Evolutionary conservation across 306 rosid species (phyloP).

Genomic region (Pyrus communis): DNA sequence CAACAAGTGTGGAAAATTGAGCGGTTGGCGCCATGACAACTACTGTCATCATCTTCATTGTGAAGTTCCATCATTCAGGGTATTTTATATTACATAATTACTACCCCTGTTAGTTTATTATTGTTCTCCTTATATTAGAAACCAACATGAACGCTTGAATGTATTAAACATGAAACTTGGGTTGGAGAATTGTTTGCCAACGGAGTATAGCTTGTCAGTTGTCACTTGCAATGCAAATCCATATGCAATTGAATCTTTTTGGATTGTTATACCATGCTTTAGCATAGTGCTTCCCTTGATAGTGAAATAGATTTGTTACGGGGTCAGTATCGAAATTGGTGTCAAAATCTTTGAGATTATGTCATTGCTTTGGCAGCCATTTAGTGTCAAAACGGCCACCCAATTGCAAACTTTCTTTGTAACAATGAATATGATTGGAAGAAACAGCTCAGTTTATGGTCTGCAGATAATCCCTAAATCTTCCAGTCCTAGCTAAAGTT

Average conservation of each 20-base stretch:
- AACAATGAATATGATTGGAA: not conserved
- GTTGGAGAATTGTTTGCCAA: not conserved
- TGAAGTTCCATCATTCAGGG: slow-evolving; percentile 15
- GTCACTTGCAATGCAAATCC: not conserved
- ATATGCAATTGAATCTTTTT: not conserved
- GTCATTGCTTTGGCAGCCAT: not conserved
- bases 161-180: not conserved
- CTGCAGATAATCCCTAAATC: not conserved
- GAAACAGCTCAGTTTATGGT: not conserved
- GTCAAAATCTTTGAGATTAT: not conserved
- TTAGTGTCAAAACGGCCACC: not conserved
- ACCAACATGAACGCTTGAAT: not conserved
- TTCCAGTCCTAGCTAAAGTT: not conserved
- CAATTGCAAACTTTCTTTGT: not conserved
- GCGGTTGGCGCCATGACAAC: slow-evolving; percentile 84
- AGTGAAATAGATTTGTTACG: not conserved
- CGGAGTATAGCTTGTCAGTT: not conserved
- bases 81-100: not conserved
- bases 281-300: not conserved
- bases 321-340: not conserved
- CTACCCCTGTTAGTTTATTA: not conserved
- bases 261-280: not conserved
- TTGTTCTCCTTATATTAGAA: not conserved
- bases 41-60: slow-evolving; percentile 19
- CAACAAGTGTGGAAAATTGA: slow-evolving; percentile 64